Evolutionary conservation across 2,329 filamentous ascomycete genomes (phyloP).

Genomic region (Aspergillus bombycis): DNA sequence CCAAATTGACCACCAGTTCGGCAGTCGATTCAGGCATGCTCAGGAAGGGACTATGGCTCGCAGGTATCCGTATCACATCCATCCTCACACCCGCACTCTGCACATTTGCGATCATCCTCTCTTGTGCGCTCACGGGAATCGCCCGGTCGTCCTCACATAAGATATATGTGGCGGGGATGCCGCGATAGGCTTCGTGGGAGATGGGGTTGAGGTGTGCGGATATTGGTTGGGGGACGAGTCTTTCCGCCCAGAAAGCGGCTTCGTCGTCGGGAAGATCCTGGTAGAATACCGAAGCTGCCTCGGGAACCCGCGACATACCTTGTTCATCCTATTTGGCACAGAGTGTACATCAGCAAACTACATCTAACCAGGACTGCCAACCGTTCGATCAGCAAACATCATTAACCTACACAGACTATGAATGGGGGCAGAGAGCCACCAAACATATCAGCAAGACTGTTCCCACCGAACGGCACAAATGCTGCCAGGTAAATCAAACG

Average conservation of each 20-base stretch:
- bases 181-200: not conserved
- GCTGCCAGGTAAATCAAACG: not conserved
- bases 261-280: not conserved
- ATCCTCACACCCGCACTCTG: not conserved
- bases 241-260: not conserved
- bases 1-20: not conserved
- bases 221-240: not conserved
- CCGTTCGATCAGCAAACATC: not conserved
- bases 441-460: not conserved
- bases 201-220: not conserved
- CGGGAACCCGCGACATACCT: not conserved
- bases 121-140: not conserved
- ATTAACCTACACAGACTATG: not conserved
- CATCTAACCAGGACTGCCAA: not conserved
- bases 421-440: not conserved
- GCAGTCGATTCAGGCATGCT: not conserved
- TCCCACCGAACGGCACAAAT: not conserved
- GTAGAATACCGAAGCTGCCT: not conserved
- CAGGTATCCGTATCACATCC: not conserved
- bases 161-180: not conserved
- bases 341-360: not conserved
- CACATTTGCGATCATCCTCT: not conserved
- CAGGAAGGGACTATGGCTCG: not conserved
- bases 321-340: not conserved
- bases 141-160: not conserved